Conservation (phyloP, 1,284 basidiomycete species). For the Sutorius eximius region DNA sequence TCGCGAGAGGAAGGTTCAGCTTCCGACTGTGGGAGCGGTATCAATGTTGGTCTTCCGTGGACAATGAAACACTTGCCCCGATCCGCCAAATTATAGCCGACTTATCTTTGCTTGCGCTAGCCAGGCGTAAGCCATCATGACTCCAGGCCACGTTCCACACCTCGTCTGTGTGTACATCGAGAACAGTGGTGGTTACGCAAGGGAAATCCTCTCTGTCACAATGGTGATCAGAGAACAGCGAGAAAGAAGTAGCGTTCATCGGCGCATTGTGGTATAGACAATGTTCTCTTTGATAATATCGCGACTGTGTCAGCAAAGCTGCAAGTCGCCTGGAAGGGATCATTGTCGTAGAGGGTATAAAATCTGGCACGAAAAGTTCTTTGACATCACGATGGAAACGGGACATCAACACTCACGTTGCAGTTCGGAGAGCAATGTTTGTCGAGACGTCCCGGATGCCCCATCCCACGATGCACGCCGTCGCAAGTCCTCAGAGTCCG, state of each 20-base stretch:
- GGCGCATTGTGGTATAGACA: conserved; percentile 83
- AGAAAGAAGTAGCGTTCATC: conserved; percentile 59
- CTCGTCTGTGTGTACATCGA: conserved; percentile 87
- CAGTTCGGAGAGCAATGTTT: conserved; percentile 72
- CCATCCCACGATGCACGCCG: conserved; percentile 90
- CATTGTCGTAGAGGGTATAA: conserved; percentile 78
- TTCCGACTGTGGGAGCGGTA: conserved; percentile 41
- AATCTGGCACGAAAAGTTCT: not conserved
- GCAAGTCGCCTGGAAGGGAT: conserved; percentile 88
- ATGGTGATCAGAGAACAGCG: conserved; percentile 83
- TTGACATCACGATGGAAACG: not conserved
- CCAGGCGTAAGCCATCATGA: conserved; percentile 82
- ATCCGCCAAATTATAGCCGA: conserved; percentile 89
- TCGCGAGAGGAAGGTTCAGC: conserved; percentile 52
- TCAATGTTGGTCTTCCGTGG: conserved; percentile 9
- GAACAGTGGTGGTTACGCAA: conserved; percentile 76
- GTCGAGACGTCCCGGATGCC: conserved; percentile 75
- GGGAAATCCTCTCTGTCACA: conserved; percentile 86
- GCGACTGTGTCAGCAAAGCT: conserved; percentile 85
- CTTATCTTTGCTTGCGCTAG: conserved; percentile 86
- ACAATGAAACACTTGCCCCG: conserved; percentile 52
- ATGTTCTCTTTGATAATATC: conserved; percentile 71
- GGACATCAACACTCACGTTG: conserved; percentile 63
- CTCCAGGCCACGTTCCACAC: conserved; percentile 98
- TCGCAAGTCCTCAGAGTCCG: conserved; percentile 80